Base-by-base conservation (phyloP, 371 early-diverging fungal species). In the Haplosporangium sp. region DNA sequence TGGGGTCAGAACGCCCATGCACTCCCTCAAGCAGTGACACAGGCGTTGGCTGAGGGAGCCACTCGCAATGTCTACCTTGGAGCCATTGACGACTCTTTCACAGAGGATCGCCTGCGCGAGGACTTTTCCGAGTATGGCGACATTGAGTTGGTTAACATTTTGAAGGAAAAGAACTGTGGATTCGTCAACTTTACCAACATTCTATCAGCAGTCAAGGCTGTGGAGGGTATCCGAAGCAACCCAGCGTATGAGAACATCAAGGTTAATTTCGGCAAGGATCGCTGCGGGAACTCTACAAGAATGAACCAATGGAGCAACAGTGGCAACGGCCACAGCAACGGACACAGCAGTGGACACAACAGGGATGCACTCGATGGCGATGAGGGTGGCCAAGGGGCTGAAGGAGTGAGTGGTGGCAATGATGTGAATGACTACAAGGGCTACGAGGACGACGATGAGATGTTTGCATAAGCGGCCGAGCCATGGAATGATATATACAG, bases 21-120 rank as follows among this genome's bases (percentile, higher is more conserved):
- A 16, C 73, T 94, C 7, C 89, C 92, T 0, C 56, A 77, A 9
- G 46, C 72, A 5, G 87, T 95, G 8, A 69, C 86, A 14, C 54
- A 75, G 43, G 93, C 93, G 14, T 87, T 94, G 6, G 81, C 80
- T 42, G 69, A 83, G 21, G 93, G 93, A 16, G 95, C 92, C 12
- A 88, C 93, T 0, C 90, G 96, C 41, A 95, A 94, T 73, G 92
- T 96, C 23, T 95, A 92, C 73, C 75, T 96, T 36, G 94, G 94
- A 14, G 83, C 81, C 59, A 76, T 92, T 18, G 88, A 90, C 55
- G 88, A 87, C 14, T 81, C 82, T 21, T 80, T 87, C 7, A 87
- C 86, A 10, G 93, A 90, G 56, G 87, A 87, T 40, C 85, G 84
- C 59, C 82, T 95, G 10, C 83, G 84, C 14, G 72, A 84, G 13